Evolutionary conservation across 176 grass and related monocot genomes (phyloP).

Genomic region (Alloteropsis semialata): DNA sequence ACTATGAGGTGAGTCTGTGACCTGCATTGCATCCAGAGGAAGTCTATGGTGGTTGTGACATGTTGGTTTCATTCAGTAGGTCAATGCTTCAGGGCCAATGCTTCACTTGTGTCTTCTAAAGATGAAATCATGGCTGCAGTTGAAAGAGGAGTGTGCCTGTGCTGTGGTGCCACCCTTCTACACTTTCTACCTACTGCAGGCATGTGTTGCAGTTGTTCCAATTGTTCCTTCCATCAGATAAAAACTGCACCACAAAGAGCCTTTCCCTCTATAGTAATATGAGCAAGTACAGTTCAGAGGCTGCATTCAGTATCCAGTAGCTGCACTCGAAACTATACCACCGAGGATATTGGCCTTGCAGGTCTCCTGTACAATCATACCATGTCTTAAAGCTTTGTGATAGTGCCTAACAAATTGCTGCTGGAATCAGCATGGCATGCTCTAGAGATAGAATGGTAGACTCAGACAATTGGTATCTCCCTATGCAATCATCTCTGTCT

Average conservation of each 20-base stretch:
- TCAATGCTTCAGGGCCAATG: constrained; percentile 44
- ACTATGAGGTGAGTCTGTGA: constrained; percentile 36
- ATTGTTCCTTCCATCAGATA: constrained; percentile 10
- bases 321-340: constrained; percentile 15
- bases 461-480: constrained; percentile 28
- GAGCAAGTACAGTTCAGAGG: constrained; percentile 27
- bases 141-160: constrained; percentile 28
- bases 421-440: constrained; percentile 1
- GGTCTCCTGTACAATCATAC: neutral
- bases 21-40: constrained; percentile 16
- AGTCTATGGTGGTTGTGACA: constrained; percentile 28
- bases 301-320: neutral
- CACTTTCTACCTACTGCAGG: constrained; percentile 43
- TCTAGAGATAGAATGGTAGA: constrained; percentile 8
- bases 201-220: constrained; percentile 18
- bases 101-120: constrained; percentile 28
- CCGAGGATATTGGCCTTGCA: neutral
- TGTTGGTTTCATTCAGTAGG: constrained; percentile 34
- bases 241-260: constrained; percentile 21
- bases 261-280: constrained; percentile 37
- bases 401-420: constrained; percentile 23
- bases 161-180: neutral
- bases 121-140: constrained; percentile 43
- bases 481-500: constrained; percentile 28
- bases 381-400: neutral